A percentile compares a stretch with the other conserved stretches of the same genome.
phyloP scores from a whole-genome alignment of 2,329 filamentous ascomycete genomes.

The Verticillium tricorpus region DNA sequence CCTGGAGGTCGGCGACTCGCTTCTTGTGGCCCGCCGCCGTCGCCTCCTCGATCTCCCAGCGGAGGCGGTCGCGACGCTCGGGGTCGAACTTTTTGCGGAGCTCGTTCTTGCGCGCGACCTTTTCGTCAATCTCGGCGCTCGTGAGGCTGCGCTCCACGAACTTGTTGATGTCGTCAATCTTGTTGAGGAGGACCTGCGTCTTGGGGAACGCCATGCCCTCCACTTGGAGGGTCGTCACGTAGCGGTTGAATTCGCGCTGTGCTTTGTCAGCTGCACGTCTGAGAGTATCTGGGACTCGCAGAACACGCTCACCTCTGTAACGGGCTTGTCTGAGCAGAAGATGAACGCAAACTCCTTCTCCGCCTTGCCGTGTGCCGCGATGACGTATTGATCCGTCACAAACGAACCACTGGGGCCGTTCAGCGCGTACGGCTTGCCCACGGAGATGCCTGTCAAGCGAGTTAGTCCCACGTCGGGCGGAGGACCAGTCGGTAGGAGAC shows the following conservation, averaged over 20 bases:
- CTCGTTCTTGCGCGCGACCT: slow-evolving; percentile 66
- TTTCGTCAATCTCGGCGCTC: slow-evolving; percentile 74
- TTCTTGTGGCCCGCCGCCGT: slow-evolving; percentile 58
- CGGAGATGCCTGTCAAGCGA: slow-evolving; percentile 61
- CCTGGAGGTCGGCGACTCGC: slow-evolving; percentile 48
- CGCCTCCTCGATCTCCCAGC: slow-evolving; percentile 62
- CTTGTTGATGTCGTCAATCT: slow-evolving; percentile 75
- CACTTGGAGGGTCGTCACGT: slow-evolving; percentile 67
- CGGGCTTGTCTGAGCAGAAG: slow-evolving; percentile 76
- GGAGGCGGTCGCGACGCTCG: slow-evolving; percentile 63
- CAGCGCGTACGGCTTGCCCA: slow-evolving; percentile 79
- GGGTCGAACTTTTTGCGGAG: slow-evolving; percentile 63
- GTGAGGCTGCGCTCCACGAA: slow-evolving; percentile 80
- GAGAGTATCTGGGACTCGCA: not conserved
- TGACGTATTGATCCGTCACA: slow-evolving; percentile 79
- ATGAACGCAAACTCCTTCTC: slow-evolving; percentile 87
- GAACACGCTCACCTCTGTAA: slow-evolving; percentile 65
- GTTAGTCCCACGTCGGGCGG: not conserved
- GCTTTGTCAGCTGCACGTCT: not conserved
- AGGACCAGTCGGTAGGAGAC: slow-evolving; percentile 6
- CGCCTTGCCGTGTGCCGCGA: slow-evolving; percentile 76
- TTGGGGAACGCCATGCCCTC: slow-evolving; percentile 72
- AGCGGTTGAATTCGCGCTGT: slow-evolving; percentile 75
- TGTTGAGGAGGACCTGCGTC: slow-evolving; percentile 62
- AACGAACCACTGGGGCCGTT: slow-evolving; percentile 72